Evolutionary conservation across 2,329 filamentous ascomycete genomes (phyloP), one percentile per base, ranked within the genome.

Genomic region (Neonectria faginata): DNA sequence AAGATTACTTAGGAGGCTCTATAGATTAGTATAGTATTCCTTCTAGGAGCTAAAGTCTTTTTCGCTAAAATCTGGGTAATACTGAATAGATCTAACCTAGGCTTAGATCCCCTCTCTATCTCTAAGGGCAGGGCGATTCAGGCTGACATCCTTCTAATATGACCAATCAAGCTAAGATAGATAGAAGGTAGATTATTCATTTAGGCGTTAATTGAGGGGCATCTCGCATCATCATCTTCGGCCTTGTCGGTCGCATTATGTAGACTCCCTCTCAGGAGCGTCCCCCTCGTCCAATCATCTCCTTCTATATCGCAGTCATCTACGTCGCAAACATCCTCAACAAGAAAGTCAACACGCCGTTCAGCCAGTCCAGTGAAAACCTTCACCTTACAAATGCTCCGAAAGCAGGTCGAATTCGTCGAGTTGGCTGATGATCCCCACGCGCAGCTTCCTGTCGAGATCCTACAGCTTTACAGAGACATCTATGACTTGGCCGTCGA

Each of bases 401-500:
- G 44, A 27, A 60, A 53, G 16, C 57, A 48, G 14, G 57, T 60
- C 29, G 25, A 53, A 36, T 60, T 52, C 27, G n/a, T 45, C 18
- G 57, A 60, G 20, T 44, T 42, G 3, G 39, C 57, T 48, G 27
- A 60, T 6, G 3, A 53, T 14, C 18, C 48, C 25, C 27, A 22
- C 22, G 36, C 36, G 5, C 47, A 44, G n/a, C 45, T 60, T 16
- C 57, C 57, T 33, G 11, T 14, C 22, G 27, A 22, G 27, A 44
- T 60, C 7, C 33, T 10, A 22, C 47, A 59, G n/a, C 56, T 59
- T 25, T 59, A 59, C 14, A 45, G 45, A 22, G 56, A 59, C 16
- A 59, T 59, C 14, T 41, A 59, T 33, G 56, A 60, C 25, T 29
- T 60, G 2, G 57, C 57, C 14, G 27, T 60, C 8, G 57, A 60